These are phyloP conservation scores for Barnettozyma siamensis DNA, from an alignment of 805 yeast genomes.

Conservation along the genomic window DNA sequence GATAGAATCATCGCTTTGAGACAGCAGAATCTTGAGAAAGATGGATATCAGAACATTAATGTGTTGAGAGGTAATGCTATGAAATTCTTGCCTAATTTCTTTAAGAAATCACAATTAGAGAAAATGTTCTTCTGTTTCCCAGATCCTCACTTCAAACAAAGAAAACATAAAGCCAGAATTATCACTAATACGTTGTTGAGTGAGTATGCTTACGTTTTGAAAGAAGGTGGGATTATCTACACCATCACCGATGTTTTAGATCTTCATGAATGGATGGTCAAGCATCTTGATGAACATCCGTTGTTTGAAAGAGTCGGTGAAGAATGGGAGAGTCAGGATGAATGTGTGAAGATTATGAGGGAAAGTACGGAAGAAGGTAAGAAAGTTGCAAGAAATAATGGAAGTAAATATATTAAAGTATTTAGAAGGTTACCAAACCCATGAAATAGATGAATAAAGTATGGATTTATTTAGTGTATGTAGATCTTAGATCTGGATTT, in stretches of 20 bases:
- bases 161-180: conserved; percentile 96
- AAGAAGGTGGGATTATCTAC: conserved; percentile 82
- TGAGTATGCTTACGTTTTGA: conserved; percentile 87
- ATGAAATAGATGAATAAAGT: no score
- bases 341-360: conserved; percentile 81
- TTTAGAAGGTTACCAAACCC: conserved; percentile 69
- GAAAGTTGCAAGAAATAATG: conserved; percentile 87
- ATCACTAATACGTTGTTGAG: conserved; percentile 82
- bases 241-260: conserved; percentile 96
- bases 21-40: conserved; percentile 30
- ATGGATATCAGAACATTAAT: conserved; percentile 72
- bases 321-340: conserved; percentile 77
- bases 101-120: conserved; percentile 70
- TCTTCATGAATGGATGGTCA: conserved; percentile 93
- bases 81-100: conserved; percentile 95
- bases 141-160: conserved; percentile 97
- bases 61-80: conserved; percentile 94
- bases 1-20: conserved; percentile 90
- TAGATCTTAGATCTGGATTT: no score
- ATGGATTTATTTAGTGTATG: no score
- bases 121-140: conserved; percentile 98
- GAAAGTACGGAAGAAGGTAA: conserved; percentile 97
- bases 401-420: conserved; percentile 85
- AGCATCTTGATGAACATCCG: conserved; percentile 87
- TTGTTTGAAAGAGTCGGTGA: conserved; percentile 72